Evolutionary conservation across 2,329 filamentous ascomycete species (phyloP).

Genomic region (Penicillium sp.): DNA sequence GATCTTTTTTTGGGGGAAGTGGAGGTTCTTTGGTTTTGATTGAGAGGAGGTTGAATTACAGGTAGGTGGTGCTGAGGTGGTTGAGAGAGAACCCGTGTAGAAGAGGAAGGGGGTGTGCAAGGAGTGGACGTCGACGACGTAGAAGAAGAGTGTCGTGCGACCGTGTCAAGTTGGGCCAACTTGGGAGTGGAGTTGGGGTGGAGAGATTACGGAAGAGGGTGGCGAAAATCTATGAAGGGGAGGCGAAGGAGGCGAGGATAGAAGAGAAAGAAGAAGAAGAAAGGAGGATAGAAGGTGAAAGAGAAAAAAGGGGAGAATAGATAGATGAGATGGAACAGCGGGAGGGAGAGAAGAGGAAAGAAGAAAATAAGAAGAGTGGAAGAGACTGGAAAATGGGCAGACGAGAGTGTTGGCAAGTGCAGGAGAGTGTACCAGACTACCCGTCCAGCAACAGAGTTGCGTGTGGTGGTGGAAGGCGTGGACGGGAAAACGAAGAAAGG

Average conservation of each 20-base stretch:
- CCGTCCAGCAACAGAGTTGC: not conserved
- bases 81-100: not conserved
- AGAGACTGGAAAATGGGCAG: not conserved
- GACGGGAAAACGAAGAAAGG: not conserved
- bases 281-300: conserved; percentile 7
- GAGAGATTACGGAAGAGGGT: conserved; percentile 22
- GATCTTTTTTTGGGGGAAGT: not conserved
- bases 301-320: not conserved
- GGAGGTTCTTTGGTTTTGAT: not conserved
- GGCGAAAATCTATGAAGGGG: conserved; percentile 28
- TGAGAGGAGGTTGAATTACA: conserved; percentile 2
- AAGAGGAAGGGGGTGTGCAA: conserved; percentile 16
- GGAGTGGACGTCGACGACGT: conserved; percentile 27
- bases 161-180: conserved; percentile 19
- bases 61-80: conserved; percentile 6
- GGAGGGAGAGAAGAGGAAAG: conserved; percentile 4
- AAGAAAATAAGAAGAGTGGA: conserved; percentile 18
- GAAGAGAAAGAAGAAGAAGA: not conserved
- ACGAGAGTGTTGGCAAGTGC: not conserved
- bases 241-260: conserved; percentile 11
- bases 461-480: not conserved
- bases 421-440: not conserved
- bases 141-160: conserved; percentile 19
- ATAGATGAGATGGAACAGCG: not conserved
- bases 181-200: conserved; percentile 2